Conservation (phyloP, 2,329 filamentous ascomycete species). For the Xylaria sp. region DNA sequence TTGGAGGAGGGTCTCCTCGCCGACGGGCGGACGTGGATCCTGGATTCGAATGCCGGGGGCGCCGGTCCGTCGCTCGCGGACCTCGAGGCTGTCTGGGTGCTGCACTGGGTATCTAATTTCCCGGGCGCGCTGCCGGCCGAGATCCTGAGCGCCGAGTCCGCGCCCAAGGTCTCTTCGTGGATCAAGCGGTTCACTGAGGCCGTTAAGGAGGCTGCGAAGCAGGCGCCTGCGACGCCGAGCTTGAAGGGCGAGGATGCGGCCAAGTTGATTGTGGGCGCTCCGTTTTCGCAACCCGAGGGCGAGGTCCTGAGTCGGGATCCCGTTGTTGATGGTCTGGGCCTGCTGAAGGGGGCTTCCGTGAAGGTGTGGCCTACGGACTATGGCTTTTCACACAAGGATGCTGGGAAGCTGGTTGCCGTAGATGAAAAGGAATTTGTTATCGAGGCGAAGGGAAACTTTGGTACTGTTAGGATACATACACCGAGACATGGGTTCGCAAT, state of each 20-base stretch:
- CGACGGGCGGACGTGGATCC: constrained; percentile 74
- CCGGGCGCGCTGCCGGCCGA: constrained; percentile 62
- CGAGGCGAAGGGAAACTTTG: constrained; percentile 57
- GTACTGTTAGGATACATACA: constrained; percentile 66
- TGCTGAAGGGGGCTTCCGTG: constrained; percentile 65
- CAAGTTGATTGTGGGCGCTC: constrained; percentile 55
- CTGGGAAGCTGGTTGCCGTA: constrained; percentile 64
- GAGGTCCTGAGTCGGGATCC: constrained; percentile 59
- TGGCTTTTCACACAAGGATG: constrained; percentile 67
- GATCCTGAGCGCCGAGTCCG: constrained; percentile 61
- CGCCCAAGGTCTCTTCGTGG: constrained; percentile 72
- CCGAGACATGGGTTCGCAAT: constrained; percentile 69
- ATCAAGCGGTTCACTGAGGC: constrained; percentile 67
- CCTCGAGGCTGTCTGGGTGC: constrained; percentile 74
- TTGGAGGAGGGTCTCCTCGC: constrained; percentile 71
- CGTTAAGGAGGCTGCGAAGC: constrained; percentile 54
- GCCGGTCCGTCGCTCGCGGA: constrained; percentile 68
- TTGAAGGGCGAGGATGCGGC: constrained; percentile 66
- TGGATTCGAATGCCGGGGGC: constrained; percentile 34
- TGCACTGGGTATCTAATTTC: constrained; percentile 71
- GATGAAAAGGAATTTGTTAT: constrained; percentile 66
- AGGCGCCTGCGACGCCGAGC: constrained; percentile 50
- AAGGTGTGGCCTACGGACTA: constrained; percentile 71
- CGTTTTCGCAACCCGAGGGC: constrained; percentile 56
- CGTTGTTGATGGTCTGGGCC: constrained; percentile 54